Evolutionary conservation across 2,329 filamentous ascomycete species (phyloP).

Genomic region (Cadophora gregata): DNA sequence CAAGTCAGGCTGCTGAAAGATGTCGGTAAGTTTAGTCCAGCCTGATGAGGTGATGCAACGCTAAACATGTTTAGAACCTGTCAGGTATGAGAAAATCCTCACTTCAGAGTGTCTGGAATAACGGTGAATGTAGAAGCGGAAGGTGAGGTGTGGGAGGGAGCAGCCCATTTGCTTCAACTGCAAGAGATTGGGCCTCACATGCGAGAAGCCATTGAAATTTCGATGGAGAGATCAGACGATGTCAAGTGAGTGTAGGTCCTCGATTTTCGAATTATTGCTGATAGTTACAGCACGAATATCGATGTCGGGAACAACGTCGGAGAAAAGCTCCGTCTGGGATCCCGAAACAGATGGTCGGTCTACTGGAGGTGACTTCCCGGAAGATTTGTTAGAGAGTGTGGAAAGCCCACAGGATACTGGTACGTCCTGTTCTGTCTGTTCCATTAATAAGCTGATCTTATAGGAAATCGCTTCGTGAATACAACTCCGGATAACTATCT

Average conservation of each 20-base stretch:
- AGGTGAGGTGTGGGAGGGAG: conserved; percentile 13
- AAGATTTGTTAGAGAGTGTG: not conserved
- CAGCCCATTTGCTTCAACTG: conserved; percentile 7
- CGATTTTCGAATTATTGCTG: not conserved
- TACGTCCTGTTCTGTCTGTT: not conserved
- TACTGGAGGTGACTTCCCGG: not conserved
- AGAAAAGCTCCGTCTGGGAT: conserved; percentile 17
- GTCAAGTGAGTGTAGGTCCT: conserved; percentile 1
- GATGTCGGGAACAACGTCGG: not conserved
- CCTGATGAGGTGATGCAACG: too few relatives aligned
- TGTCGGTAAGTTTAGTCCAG: conserved; percentile 11
- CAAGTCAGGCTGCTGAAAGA: conserved; percentile 7
- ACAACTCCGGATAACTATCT: conserved; percentile 9
- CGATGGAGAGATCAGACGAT: conserved; percentile 17
- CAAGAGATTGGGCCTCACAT: conserved; percentile 10
- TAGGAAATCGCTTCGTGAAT: conserved; percentile 6
- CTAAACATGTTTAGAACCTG: conserved; percentile 4
- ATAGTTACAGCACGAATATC: conserved; percentile 4
- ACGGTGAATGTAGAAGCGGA: conserved; percentile 5
- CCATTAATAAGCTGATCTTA: not conserved
- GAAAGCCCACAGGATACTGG: not conserved
- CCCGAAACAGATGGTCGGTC: not conserved
- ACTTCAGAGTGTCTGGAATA: not conserved
- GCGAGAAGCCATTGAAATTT: not conserved
- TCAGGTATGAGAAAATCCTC: not conserved